These are phyloP conservation scores for Saccharomycopsis fodiens DNA, from an alignment of 805 yeast genomes.

Conservation along the genomic window DNA sequence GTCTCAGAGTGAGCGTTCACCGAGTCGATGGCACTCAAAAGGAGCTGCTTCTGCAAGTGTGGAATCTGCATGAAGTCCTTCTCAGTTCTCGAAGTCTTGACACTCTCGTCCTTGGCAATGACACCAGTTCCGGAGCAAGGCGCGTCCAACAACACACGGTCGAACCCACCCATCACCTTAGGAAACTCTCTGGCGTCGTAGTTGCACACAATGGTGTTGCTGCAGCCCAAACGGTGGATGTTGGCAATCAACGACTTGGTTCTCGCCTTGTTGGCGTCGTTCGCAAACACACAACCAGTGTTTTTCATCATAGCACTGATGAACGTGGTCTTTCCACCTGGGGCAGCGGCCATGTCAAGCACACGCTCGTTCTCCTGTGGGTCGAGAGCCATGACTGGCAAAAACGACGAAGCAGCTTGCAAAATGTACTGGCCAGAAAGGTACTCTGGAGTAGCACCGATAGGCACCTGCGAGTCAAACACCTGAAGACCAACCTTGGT, in stretches of 20 bases:
- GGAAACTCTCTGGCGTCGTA: slow-evolving; percentile 99
- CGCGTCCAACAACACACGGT: slow-evolving; percentile 90
- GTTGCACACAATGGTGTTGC: slow-evolving; percentile 92
- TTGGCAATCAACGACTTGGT: slow-evolving; percentile 95
- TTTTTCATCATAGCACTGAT: slow-evolving; percentile 85
- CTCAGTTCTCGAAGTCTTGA: slow-evolving; percentile 87
- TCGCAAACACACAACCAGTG: slow-evolving; percentile 95
- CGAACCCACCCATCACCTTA: slow-evolving; percentile 96
- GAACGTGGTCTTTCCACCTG: slow-evolving; percentile 58
- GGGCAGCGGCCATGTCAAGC: slow-evolving; percentile 88
- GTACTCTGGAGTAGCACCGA: slow-evolving; percentile 99
- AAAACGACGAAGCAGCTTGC: slow-evolving; percentile 96
- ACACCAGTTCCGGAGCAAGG: slow-evolving; percentile 99
- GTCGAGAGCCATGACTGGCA: slow-evolving; percentile 95
- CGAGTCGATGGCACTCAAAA: slow-evolving; percentile 93
- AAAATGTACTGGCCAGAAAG: slow-evolving; percentile 95
- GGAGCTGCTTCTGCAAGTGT: slow-evolving; percentile 88
- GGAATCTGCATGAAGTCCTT: slow-evolving; percentile 96
- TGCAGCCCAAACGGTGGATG: slow-evolving; percentile 94
- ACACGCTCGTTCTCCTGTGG: slow-evolving; percentile 97
- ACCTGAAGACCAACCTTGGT: slow-evolving; percentile 96
- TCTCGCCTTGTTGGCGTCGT: slow-evolving; percentile 93
- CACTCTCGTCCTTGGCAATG: slow-evolving; percentile 93
- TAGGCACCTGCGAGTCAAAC: slow-evolving; percentile 98
- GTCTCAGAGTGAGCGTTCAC: slow-evolving; percentile 88